A percentile compares a stretch with the other conserved stretches of the same genome.
Evolutionary conservation across 805 yeast species (phyloP).

Genomic region (Ogataea ramenticola): DNA sequence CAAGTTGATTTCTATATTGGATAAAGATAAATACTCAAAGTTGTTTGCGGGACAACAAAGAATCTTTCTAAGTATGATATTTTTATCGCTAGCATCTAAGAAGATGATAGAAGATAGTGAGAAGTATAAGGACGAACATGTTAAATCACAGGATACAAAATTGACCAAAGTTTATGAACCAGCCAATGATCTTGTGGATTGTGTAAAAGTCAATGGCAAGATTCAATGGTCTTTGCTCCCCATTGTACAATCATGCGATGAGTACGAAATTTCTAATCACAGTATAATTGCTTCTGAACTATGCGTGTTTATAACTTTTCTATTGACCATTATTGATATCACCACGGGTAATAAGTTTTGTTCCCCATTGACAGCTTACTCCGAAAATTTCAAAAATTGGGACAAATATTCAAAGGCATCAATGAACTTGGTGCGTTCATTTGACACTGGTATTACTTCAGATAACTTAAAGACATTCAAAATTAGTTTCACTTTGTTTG

Average conservation of each 20-base stretch:
- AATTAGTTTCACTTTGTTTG: slow-evolving; percentile 28
- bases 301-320: slow-evolving; percentile 38
- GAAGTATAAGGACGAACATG: background rate
- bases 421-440: slow-evolving; percentile 37
- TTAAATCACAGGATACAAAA: background rate
- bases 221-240: slow-evolving; percentile 27
- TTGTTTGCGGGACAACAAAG: slow-evolving; percentile 25
- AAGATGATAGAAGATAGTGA: slow-evolving; percentile 6
- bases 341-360: slow-evolving; percentile 10
- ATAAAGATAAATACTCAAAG: slow-evolving; percentile 32
- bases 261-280: slow-evolving; percentile 30
- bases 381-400: slow-evolving; percentile 29
- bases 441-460: slow-evolving; percentile 31
- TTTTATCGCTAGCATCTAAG: slow-evolving; percentile 34
- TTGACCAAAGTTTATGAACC: background rate
- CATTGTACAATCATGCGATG: slow-evolving; percentile 35
- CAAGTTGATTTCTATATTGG: slow-evolving; percentile 37
- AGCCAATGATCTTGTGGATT: slow-evolving; percentile 11
- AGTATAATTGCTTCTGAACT: slow-evolving; percentile 34
- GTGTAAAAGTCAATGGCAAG: slow-evolving; percentile 13
- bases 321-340: slow-evolving; percentile 36
- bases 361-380: slow-evolving; percentile 12
- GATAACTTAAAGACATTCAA: slow-evolving; percentile 10
- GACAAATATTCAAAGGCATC: slow-evolving; percentile 37
- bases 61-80: slow-evolving; percentile 38